phyloP scores from a whole-genome alignment of 352 stramenopile species.

The Phytophthora capsici region DNA sequence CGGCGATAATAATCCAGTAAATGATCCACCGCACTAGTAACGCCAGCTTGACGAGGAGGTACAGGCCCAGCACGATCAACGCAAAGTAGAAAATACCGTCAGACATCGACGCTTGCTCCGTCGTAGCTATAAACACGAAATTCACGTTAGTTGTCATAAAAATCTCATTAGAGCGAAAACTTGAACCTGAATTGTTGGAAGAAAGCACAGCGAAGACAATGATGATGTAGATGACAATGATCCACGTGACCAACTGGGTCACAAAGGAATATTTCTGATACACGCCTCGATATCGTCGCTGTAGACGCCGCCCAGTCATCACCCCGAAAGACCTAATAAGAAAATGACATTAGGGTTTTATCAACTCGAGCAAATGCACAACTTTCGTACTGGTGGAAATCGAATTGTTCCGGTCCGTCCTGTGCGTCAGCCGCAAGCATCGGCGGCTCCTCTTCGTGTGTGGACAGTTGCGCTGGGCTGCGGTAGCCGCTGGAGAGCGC shows the following conservation, averaged over 20 bases:
- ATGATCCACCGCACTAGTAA: slow-evolving; percentile 86
- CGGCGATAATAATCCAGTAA: slow-evolving; percentile 80
- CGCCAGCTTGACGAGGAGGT: slow-evolving; percentile 73
- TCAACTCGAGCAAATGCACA: too few relatives aligned
- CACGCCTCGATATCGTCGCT: slow-evolving; percentile 62
- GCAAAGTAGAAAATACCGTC: slow-evolving; percentile 63
- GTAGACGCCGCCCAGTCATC: slow-evolving; percentile 62
- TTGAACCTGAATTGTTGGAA: slow-evolving; percentile 35
- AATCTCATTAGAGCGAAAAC: too few relatives aligned
- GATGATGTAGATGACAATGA: slow-evolving; percentile 64
- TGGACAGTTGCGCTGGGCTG: slow-evolving; percentile 13
- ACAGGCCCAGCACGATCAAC: slow-evolving; percentile 53
- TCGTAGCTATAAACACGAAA: neutral
- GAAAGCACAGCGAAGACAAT: slow-evolving; percentile 47
- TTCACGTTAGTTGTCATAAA: slow-evolving; percentile 5
- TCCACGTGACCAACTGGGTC: slow-evolving; percentile 57
- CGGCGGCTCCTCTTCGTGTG: slow-evolving; percentile 23
- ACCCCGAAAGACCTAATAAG: slow-evolving; percentile 51
- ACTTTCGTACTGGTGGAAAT: slow-evolving; percentile 43
- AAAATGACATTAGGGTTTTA: slow-evolving; percentile 11
- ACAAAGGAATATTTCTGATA: slow-evolving; percentile 67
- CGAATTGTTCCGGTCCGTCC: slow-evolving; percentile 46
- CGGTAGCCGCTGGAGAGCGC: slow-evolving; percentile 10
- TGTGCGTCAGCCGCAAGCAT: slow-evolving; percentile 11
- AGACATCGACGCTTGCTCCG: slow-evolving; percentile 32